These are phyloP conservation scores for Euphorbia peplus DNA, from an alignment of 345 rosid species.

Conservation along the genomic window DNA sequence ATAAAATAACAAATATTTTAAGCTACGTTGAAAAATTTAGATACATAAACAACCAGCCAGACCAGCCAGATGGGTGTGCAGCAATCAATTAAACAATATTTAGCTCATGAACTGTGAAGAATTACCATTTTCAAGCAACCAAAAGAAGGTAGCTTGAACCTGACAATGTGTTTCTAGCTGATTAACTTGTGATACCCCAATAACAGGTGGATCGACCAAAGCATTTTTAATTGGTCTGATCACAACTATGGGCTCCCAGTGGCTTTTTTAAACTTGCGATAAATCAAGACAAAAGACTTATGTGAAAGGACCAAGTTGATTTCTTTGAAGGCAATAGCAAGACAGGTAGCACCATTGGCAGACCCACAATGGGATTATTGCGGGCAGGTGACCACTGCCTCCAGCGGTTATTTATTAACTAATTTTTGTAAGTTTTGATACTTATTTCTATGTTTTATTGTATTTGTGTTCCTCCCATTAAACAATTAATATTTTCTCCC, in stretches of 20 bases:
- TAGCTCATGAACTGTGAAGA: neutral
- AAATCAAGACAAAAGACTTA: conserved; percentile 1
- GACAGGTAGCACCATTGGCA: no score
- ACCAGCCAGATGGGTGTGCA: neutral
- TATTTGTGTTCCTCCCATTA: no score
- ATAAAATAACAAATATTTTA: neutral
- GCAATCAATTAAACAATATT: neutral
- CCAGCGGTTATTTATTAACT: no score
- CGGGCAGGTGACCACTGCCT: no score
- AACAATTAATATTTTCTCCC: no score
- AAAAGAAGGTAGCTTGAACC: neutral
- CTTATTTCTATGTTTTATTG: no score
- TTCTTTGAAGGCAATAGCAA: neutral
- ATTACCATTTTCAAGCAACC: neutral
- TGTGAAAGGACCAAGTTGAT: neutral
- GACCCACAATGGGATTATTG: no score
- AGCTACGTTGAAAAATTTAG: conserved; percentile 5
- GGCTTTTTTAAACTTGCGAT: no score
- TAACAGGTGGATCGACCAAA: neutral
- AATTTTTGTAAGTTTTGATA: no score
- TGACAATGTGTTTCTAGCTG: neutral
- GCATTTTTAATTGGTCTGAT: neutral
- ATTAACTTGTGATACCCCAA: neutral
- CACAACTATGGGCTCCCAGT: neutral
- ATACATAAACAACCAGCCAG: conserved; percentile 9